These are phyloP conservation scores for Ascocoryne sarcoides DNA, from an alignment of 2,329 filamentous ascomycete species.

Conservation along the genomic window DNA sequence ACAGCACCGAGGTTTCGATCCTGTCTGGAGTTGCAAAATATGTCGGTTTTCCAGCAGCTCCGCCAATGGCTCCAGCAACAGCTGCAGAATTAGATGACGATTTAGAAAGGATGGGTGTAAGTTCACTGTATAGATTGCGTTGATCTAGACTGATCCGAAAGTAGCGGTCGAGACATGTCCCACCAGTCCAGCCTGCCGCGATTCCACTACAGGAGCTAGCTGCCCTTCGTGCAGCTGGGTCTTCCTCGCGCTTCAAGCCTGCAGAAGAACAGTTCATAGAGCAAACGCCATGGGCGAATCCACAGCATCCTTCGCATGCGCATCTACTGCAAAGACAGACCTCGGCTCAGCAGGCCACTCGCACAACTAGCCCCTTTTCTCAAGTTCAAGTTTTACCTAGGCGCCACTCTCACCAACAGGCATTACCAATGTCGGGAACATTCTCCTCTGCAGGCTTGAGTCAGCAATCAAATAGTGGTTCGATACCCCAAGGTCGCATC, in stretches of 20 bases:
- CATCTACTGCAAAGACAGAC: conserved; percentile 34
- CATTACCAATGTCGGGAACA: conserved; percentile 25
- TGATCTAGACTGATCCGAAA: conserved; percentile 12
- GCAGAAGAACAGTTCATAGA: conserved; percentile 83
- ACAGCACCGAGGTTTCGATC: conserved; percentile 91
- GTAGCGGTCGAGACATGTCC: conserved; percentile 24
- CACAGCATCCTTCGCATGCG: conserved; percentile 63
- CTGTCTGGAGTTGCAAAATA: conserved; percentile 88
- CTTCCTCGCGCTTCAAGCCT: conserved; percentile 37
- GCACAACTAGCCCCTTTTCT: conserved; percentile 30
- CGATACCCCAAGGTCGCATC: conserved; percentile 20
- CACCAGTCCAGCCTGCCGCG: conserved; percentile 8
- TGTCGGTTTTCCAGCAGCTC: conserved; percentile 93
- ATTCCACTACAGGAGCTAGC: conserved; percentile 27
- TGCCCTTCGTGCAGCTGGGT: conserved; percentile 25
- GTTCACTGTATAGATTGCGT: conserved; percentile 28
- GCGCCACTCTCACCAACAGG: conserved; percentile 32
- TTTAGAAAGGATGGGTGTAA: conserved; percentile 79
- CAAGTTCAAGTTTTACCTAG: conserved; percentile 27
- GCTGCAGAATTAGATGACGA: conserved; percentile 74
- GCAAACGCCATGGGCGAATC: conserved; percentile 87
- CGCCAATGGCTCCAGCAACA: conserved; percentile 66
- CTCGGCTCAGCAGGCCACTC: conserved; percentile 30
- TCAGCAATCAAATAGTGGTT: conserved; percentile 21
- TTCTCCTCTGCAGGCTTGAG: conserved; percentile 21